Conservation (phyloP, 177 flowering plant species). For the Telopea speciosissima region DNA sequence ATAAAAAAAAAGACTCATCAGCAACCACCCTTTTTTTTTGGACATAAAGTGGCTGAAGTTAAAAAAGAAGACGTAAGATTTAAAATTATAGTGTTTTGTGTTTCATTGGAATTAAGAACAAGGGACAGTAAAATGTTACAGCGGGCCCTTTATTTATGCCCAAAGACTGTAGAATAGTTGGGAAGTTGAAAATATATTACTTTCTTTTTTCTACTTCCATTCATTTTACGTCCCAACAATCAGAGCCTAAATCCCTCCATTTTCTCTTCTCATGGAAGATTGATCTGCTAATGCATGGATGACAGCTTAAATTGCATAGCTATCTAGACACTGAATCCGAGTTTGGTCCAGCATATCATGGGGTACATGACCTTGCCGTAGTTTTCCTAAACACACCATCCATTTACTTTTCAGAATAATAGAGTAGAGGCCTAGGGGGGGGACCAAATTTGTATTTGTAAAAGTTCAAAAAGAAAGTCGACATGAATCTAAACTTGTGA, state of each 20-base stretch:
- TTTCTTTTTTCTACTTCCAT: no score
- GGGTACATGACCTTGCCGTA: not conserved
- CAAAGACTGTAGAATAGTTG: no score
- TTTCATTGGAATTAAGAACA: no score
- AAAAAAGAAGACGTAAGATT: no score
- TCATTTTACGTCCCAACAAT: no score
- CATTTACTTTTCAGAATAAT: no score
- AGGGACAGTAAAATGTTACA: no score
- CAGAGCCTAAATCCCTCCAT: no score
- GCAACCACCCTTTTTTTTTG: not conserved
- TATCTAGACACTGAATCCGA: not conserved
- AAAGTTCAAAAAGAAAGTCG: not conserved
- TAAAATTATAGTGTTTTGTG: no score
- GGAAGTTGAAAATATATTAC: no score
- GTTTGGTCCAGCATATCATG: not conserved
- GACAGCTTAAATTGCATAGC: not conserved
- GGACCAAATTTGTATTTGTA: not conserved
- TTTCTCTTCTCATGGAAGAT: not conserved
- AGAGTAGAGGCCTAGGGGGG: not conserved
- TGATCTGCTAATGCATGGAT: not conserved
- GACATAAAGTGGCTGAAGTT: no score
- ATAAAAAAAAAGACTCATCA: not conserved
- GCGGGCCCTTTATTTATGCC: no score
- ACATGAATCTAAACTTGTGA: not conserved
- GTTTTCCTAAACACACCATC: not conserved